Evolutionary conservation across 768 basidiomycete species (phyloP).

Genomic region (Xanthoconium stramineum): DNA sequence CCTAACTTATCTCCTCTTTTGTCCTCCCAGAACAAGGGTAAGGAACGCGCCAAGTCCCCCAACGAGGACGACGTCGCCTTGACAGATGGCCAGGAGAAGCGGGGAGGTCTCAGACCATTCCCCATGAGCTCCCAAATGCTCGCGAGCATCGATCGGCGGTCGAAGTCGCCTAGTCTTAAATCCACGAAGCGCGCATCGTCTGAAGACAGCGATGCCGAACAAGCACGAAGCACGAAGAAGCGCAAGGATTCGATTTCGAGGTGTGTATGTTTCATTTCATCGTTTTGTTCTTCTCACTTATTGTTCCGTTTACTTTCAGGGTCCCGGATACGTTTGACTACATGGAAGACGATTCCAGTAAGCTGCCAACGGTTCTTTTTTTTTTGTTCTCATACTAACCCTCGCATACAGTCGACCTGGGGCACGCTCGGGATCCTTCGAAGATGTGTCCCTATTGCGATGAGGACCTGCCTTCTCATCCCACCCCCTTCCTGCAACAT

Average conservation of each 20-base stretch:
- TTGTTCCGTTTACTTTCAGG: constrained; percentile 9
- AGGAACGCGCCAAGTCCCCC: constrained; percentile 3
- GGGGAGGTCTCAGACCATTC: constrained; percentile 33
- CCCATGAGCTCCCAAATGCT: constrained; percentile 50
- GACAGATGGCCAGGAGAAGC: neutral
- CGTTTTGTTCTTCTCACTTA: constrained; percentile 11
- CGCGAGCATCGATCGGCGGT: constrained; percentile 34
- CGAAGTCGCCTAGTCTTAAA: constrained; percentile 17
- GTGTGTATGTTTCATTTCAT: constrained; percentile 9
- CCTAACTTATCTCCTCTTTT: constrained; percentile 26
- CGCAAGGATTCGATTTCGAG: constrained; percentile 25
- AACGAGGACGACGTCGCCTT: constrained; percentile 1
- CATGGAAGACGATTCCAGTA: constrained; percentile 43
- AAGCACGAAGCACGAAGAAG: constrained; percentile 31
- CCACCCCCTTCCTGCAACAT: constrained; percentile 54
- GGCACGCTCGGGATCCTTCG: constrained; percentile 54
- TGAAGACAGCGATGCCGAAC: constrained; percentile 29
- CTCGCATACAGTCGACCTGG: constrained; percentile 45
- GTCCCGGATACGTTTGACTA: constrained; percentile 7
- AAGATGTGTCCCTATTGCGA: constrained; percentile 84
- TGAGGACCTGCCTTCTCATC: constrained; percentile 55
- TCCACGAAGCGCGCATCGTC: constrained; percentile 32
- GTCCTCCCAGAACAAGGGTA: constrained; percentile 16
- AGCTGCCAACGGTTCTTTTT: constrained; percentile 6
- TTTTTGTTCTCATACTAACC: neutral